Conservation (phyloP, 805 yeast species). For the Limtongia smithiae region DNA sequence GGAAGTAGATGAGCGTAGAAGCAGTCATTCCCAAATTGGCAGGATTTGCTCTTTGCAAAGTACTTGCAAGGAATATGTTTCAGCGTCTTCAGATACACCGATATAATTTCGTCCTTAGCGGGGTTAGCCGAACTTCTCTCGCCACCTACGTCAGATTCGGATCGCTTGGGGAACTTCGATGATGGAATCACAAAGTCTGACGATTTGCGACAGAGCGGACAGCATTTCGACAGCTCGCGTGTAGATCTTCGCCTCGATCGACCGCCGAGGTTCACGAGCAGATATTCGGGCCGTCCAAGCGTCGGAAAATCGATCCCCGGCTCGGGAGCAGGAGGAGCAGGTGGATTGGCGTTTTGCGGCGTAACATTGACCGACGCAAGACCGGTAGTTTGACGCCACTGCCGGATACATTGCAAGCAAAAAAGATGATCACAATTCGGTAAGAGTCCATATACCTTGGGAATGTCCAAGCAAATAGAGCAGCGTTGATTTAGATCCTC, state of each 20-base stretch:
- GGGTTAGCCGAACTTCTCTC: not conserved
- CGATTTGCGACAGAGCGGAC: conserved; percentile 22
- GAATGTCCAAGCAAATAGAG: conserved; percentile 17
- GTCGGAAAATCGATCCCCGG: too few species aligned
- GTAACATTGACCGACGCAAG: not conserved
- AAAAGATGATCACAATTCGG: conserved; percentile 17
- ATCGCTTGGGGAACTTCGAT: conserved; percentile 5
- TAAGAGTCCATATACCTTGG: conserved; percentile 17
- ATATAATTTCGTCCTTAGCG: conserved; percentile 16
- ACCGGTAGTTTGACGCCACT: conserved; percentile 13
- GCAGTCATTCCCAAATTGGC: conserved; percentile 23
- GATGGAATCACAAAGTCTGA: conserved; percentile 24
- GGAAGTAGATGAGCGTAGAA: conserved; percentile 14
- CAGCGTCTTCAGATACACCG: conserved; percentile 9
- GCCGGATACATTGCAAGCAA: conserved; percentile 18
- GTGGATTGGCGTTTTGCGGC: not conserved
- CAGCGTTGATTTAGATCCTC: conserved; percentile 8
- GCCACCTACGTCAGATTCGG: not conserved
- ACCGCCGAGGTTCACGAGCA: too few species aligned
- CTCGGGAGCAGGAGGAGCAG: too few species aligned
- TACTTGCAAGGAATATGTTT: conserved; percentile 25
- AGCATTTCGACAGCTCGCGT: conserved; percentile 12
- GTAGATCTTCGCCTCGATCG: too few species aligned
- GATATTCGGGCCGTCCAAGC: too few species aligned
- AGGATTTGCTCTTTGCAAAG: not conserved